Conservation (phyloP, 768 basidiomycete species). For the Termitomyces sp. region DNA sequence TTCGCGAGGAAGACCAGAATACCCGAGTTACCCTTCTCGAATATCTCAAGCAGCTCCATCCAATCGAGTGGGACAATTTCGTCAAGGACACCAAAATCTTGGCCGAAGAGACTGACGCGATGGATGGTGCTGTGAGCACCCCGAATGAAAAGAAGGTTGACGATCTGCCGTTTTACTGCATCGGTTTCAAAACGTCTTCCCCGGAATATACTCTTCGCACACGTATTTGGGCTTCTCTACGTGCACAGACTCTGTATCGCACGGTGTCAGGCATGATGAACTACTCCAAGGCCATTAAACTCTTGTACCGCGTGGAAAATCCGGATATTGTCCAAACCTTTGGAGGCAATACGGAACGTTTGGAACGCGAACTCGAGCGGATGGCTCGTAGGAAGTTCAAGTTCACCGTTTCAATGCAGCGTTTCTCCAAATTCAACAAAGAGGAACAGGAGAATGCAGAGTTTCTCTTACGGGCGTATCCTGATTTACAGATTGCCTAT, state of each 20-base stretch:
- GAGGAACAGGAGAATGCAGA: conserved; percentile 99
- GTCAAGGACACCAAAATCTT: conserved; percentile 99
- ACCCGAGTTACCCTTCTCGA: conserved; percentile 96
- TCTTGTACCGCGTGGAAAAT: conserved; percentile 97
- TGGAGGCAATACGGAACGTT: conserved; percentile 92
- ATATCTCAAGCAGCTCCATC: conserved; percentile 97
- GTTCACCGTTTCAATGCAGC: conserved; percentile 97
- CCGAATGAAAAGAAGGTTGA: conserved; percentile 86
- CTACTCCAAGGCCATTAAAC: conserved; percentile 99
- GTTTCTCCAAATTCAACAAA: conserved; percentile 98
- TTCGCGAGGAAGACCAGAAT: conserved; percentile 94
- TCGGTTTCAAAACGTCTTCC: conserved; percentile 98
- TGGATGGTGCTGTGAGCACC: conserved; percentile 47
- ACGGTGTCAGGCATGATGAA: conserved; percentile 99
- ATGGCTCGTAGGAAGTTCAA: conserved; percentile 99
- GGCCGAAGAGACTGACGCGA: conserved; percentile 76
- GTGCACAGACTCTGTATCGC: conserved; percentile 96
- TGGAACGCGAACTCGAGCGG: conserved; percentile 93
- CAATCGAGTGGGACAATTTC: conserved; percentile 99
- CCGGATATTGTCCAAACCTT: conserved; percentile 95
- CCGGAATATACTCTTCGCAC: conserved; percentile 99
- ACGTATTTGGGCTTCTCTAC: conserved; percentile 97
- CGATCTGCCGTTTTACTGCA: conserved; percentile 98
- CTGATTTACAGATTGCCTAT: conserved; percentile 97
- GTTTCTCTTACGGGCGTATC: conserved; percentile 95